A percentile compares a stretch with the other conserved stretches of the same genome.
phyloP scores from a whole-genome alignment of 352 stramenopile genomes.

The Phytophthora crassamura region DNA sequence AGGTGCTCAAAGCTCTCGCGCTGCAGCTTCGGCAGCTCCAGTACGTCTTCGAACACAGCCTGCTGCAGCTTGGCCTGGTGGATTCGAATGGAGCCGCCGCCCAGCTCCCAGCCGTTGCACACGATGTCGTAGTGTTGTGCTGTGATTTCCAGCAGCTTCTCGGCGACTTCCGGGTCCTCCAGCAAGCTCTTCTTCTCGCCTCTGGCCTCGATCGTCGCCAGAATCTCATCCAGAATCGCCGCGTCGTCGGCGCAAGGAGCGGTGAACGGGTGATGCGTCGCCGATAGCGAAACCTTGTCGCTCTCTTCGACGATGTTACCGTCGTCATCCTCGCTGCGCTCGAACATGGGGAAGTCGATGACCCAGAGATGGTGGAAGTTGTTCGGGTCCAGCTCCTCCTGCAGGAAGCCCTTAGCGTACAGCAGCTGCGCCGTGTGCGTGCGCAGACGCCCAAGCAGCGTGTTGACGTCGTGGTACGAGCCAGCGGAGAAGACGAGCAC shows the following conservation, averaged over 20 bases:
- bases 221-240: constrained; percentile 53
- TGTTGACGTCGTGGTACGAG: constrained; percentile 61
- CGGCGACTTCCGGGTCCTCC: constrained; percentile 53
- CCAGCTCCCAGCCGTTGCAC: constrained; percentile 90
- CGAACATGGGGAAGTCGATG: constrained; percentile 90
- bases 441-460: constrained; percentile 73
- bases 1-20: constrained; percentile 87
- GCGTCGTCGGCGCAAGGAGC: constrained; percentile 60
- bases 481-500: constrained; percentile 73
- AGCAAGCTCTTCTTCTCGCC: constrained; percentile 46
- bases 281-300: constrained; percentile 57
- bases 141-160: constrained; percentile 66
- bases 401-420: constrained; percentile 63
- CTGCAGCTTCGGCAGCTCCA: constrained; percentile 70
- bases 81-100: constrained; percentile 88
- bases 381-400: constrained; percentile 63
- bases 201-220: constrained; percentile 24
- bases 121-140: constrained; percentile 91
- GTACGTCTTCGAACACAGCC: constrained; percentile 77
- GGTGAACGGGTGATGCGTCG: constrained; percentile 91
- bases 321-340: constrained; percentile 66
- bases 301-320: constrained; percentile 33
- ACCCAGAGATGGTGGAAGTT: constrained; percentile 89
- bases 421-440: constrained; percentile 67
- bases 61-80: constrained; percentile 79